These are phyloP conservation scores for Rhizophagus clarus DNA, from an alignment of 192 early-diverging fungal genomes.

Conservation along the genomic window DNA sequence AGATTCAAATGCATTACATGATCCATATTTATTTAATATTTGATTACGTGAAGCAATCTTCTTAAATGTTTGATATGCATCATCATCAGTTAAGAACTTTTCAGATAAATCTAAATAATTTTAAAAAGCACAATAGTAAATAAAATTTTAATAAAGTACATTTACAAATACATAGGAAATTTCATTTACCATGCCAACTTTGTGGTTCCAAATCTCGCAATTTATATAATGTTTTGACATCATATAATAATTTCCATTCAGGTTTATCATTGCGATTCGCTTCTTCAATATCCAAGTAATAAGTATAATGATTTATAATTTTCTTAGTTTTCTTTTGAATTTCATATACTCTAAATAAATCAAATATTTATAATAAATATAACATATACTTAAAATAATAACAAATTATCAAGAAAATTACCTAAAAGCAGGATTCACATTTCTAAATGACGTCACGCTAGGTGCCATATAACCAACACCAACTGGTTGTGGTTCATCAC, in stretches of 20 bases:
- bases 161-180: not conserved
- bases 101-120: constrained; percentile 5
- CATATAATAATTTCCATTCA: constrained; percentile 23
- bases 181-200: constrained; percentile 16
- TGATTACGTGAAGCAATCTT: constrained; percentile 12
- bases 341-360: constrained; percentile 16
- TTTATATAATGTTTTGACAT: constrained; percentile 5
- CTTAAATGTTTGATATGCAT: not conserved
- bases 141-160: not conserved
- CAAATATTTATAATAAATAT: not conserved
- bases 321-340: constrained; percentile 3
- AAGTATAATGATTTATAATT: constrained; percentile 18
- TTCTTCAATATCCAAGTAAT: constrained; percentile 13
- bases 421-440: constrained; percentile 22
- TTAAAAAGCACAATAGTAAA: not conserved
- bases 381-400: not conserved
- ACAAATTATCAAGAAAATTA: not conserved
- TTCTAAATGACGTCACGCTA: constrained; percentile 8
- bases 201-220: constrained; percentile 7
- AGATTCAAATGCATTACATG: not conserved
- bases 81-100: not conserved
- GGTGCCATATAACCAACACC: constrained; percentile 11
- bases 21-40: not conserved
- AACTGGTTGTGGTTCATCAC: not conserved
- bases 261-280: constrained; percentile 9